These are phyloP conservation scores for Umbelopsis vinacea DNA, from an alignment of 192 early-diverging fungal genomes.

Conservation along the genomic window DNA sequence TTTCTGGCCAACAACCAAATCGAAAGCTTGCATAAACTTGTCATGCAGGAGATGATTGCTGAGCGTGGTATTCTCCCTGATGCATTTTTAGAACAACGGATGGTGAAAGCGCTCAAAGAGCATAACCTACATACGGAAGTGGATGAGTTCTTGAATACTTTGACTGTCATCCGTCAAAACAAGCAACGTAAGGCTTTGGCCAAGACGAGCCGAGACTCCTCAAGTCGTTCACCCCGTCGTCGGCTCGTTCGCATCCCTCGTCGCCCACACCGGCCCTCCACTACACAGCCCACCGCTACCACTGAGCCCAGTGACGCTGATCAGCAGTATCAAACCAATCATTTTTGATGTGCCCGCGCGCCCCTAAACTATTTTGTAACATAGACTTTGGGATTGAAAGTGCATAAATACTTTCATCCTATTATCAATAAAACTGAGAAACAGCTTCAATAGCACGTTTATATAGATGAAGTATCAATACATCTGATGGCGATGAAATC, in stretches of 20 bases:
- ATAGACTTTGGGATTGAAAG: not conserved
- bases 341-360: not conserved
- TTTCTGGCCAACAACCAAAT: constrained; percentile 13
- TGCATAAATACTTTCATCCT: not conserved
- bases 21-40: constrained; percentile 10
- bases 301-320: not conserved
- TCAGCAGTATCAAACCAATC: not conserved
- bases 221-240: not conserved
- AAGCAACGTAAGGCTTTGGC: not conserved
- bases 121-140: not conserved
- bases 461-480: too few relatives aligned
- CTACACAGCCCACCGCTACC: not conserved
- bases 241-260: not conserved
- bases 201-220: not conserved
- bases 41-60: constrained; percentile 25
- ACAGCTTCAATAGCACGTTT: not conserved
- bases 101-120: constrained; percentile 5
- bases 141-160: not conserved
- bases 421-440: not conserved
- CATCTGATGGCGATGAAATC: too few relatives aligned
- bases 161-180: not conserved
- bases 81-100: constrained; percentile 1
- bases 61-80: constrained; percentile 16
- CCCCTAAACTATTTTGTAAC: not conserved
- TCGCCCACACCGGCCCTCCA: not conserved